Evolutionary conservation across 176 grass and related monocot genomes (phyloP).

Genomic region (Bromus sterilis): DNA sequence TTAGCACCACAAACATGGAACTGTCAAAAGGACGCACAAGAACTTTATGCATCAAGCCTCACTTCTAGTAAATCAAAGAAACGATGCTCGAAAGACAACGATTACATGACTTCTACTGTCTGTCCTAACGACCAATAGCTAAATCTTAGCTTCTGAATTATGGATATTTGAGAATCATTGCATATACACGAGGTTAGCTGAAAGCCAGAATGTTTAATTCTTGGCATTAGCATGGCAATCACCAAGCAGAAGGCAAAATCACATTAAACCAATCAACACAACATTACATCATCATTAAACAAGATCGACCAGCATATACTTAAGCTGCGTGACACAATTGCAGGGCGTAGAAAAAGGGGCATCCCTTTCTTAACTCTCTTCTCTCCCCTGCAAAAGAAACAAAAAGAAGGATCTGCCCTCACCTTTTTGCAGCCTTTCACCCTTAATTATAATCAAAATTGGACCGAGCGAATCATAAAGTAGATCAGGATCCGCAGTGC

Average conservation of each 20-base stretch:
- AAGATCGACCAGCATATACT: not conserved
- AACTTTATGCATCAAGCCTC: not conserved
- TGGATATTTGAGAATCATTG: not conserved
- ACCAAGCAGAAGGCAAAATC: slow-evolving; percentile 9
- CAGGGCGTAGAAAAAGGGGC: not conserved
- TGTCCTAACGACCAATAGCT: not conserved
- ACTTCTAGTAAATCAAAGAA: slow-evolving; percentile 20
- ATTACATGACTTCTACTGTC: not conserved
- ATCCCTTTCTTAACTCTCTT: not conserved
- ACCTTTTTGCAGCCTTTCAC: slow-evolving; percentile 38
- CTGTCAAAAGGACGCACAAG: not conserved
- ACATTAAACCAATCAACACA: slow-evolving; percentile 8
- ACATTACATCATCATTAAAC: not conserved
- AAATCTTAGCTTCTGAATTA: slow-evolving; percentile 13
- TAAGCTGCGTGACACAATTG: slow-evolving; percentile 1
- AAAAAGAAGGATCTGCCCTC: slow-evolving; percentile 12
- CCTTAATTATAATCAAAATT: slow-evolving; percentile 14
- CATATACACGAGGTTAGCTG: not conserved
- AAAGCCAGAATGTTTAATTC: not conserved
- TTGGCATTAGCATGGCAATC: not conserved
- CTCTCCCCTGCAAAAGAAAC: slow-evolving; percentile 25
- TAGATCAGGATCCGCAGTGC: not conserved
- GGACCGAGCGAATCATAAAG: slow-evolving; percentile 10
- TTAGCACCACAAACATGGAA: not conserved
- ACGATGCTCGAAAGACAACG: not conserved